phyloP scores from a whole-genome alignment of 345 rosid genomes.

The Arabidopsis thaliana region DNA sequence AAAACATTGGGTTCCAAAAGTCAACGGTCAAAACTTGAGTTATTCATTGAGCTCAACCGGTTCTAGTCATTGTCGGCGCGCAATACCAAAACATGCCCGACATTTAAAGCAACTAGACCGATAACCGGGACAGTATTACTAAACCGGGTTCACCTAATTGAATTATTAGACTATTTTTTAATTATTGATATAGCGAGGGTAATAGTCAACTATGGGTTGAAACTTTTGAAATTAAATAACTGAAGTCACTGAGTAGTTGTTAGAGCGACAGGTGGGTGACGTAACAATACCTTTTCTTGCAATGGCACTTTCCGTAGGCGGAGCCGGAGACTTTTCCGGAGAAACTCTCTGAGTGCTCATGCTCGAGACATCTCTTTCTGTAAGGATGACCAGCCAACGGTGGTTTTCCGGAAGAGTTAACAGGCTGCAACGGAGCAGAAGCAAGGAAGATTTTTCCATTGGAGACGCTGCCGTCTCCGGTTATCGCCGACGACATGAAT shows the following conservation, averaged over 20 bases:
- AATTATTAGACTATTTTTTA: background rate
- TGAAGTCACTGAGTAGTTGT: slow-evolving; percentile 30
- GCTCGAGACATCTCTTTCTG: slow-evolving; percentile 77
- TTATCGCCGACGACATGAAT: slow-evolving; percentile 79
- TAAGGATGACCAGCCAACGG: slow-evolving; percentile 65
- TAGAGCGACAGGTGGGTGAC: slow-evolving; percentile 36
- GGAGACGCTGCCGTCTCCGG: slow-evolving; percentile 95
- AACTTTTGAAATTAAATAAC: slow-evolving; percentile 12
- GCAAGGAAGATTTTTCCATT: slow-evolving; percentile 71
- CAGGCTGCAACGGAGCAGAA: slow-evolving; percentile 50
- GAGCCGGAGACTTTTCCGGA: slow-evolving; percentile 75
- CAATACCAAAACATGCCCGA: background rate
- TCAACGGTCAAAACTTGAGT: slow-evolving; percentile 1
- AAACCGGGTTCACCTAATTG: slow-evolving; percentile 22
- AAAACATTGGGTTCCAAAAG: background rate
- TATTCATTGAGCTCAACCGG: background rate
- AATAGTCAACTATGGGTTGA: slow-evolving; percentile 37
- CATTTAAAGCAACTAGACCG: background rate
- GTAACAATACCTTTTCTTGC: slow-evolving; percentile 76
- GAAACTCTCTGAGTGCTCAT: slow-evolving; percentile 58
- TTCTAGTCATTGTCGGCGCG: background rate
- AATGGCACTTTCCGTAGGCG: slow-evolving; percentile 72
- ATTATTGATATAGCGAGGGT: background rate
- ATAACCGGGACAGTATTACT: slow-evolving; percentile 11
- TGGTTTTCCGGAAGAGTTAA: slow-evolving; percentile 68